Evolutionary conservation across 2,329 filamentous ascomycete species (phyloP).

Genomic region (Diplocarpon rosae): DNA sequence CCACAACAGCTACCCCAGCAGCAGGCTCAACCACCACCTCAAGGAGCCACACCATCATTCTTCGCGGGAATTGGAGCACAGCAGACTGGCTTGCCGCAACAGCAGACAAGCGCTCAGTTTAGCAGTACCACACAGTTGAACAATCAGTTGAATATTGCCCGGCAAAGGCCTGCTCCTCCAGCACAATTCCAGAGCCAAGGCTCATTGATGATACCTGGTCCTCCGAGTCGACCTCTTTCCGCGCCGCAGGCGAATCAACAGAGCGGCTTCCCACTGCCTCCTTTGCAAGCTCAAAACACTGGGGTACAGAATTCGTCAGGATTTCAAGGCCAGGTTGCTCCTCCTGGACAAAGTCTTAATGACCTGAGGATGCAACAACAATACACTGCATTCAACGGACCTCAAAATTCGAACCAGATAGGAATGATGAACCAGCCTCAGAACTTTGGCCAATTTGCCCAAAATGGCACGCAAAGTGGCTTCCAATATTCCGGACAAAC

Average conservation of each 20-base stretch:
- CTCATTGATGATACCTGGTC: slow-evolving; percentile 61
- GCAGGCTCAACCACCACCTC: slow-evolving; percentile 30
- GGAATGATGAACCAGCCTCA: slow-evolving; percentile 25
- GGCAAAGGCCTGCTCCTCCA: slow-evolving; percentile 63
- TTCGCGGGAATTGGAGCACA: slow-evolving; percentile 40
- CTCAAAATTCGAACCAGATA: slow-evolving; percentile 30
- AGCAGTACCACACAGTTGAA: slow-evolving; percentile 23
- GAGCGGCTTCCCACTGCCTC: slow-evolving; percentile 60
- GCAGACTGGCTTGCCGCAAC: slow-evolving; percentile 33
- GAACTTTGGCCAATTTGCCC: slow-evolving; percentile 26
- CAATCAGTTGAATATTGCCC: slow-evolving; percentile 33
- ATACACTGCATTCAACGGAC: slow-evolving; percentile 47
- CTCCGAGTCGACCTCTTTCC: slow-evolving; percentile 71
- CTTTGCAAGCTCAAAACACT: slow-evolving; percentile 76
- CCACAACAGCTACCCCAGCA: slow-evolving; percentile 22
- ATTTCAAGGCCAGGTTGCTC: slow-evolving; percentile 52
- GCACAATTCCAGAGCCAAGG: slow-evolving; percentile 45
- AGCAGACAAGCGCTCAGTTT: slow-evolving; percentile 14
- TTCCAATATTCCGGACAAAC: slow-evolving; percentile 22
- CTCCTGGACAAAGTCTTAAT: slow-evolving; percentile 64
- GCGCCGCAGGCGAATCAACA: slow-evolving; percentile 74
- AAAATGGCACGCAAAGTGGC: slow-evolving; percentile 18
- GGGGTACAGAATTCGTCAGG: slow-evolving; percentile 42
- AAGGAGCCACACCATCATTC: slow-evolving; percentile 47
- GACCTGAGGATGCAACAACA: slow-evolving; percentile 58